Evolutionary conservation across 441 rosid genomes (phyloP).

Genomic region (Euphorbia celastroides): DNA sequence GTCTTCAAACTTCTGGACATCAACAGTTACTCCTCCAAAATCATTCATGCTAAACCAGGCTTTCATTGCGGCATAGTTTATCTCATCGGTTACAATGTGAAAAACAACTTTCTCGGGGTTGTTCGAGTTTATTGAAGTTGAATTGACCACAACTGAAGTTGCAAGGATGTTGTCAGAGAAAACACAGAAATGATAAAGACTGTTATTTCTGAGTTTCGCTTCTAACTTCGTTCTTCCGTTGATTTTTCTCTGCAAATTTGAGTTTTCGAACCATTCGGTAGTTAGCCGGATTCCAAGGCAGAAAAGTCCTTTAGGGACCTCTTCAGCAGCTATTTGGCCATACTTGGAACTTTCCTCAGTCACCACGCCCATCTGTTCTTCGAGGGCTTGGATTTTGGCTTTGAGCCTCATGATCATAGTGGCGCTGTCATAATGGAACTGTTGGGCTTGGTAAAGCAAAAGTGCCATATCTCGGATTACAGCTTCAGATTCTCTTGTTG

Average conservation of each 20-base stretch:
- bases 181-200: slow-evolving; percentile 60
- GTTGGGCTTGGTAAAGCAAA: slow-evolving; percentile 86
- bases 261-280: slow-evolving; percentile 73
- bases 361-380: slow-evolving; percentile 67
- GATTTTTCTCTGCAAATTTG: slow-evolving; percentile 38
- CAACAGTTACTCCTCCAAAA: slow-evolving; percentile 73
- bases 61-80: slow-evolving; percentile 82
- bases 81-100: slow-evolving; percentile 91
- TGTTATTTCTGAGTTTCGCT: slow-evolving; percentile 49
- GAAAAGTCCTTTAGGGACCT: slow-evolving; percentile 92
- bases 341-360: slow-evolving; percentile 80
- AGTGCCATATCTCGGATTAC: slow-evolving; percentile 87
- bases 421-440: slow-evolving; percentile 87
- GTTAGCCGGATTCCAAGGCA: slow-evolving; percentile 87
- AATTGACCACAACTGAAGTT: slow-evolving; percentile 75
- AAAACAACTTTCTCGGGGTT: slow-evolving; percentile 69
- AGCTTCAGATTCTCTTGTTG: slow-evolving; percentile 63
- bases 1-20: slow-evolving; percentile 93
- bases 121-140: slow-evolving; percentile 56
- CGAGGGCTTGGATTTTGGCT: slow-evolving; percentile 77
- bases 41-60: slow-evolving; percentile 81
- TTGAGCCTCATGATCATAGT: slow-evolving; percentile 97
- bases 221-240: slow-evolving; percentile 35
- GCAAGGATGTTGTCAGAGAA: slow-evolving; percentile 89
- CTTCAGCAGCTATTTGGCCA: slow-evolving; percentile 99